These are phyloP conservation scores for Phaeolepiota aurea DNA, from an alignment of 768 basidiomycete species.

Conservation along the genomic window DNA sequence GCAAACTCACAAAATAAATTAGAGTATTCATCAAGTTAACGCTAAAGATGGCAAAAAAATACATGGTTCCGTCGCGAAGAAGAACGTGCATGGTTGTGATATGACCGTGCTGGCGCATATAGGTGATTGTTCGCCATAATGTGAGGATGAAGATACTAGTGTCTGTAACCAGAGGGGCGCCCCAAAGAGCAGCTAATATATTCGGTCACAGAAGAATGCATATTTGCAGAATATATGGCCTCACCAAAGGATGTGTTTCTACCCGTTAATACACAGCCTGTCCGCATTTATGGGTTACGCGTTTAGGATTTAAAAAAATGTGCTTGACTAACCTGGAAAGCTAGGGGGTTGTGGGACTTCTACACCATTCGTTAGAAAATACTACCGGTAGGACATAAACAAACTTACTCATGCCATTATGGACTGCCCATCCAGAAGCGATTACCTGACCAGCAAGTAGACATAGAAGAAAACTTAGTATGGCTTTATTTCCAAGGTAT, in stretches of 20 bases:
- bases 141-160: conserved; percentile 13
- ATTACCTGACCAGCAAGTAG: conserved; percentile 12
- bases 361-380: not conserved
- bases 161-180: conserved; percentile 13
- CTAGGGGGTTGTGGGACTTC: conserved; percentile 12
- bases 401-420: conserved; percentile 14
- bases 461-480: conserved; percentile 10
- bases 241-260: conserved; percentile 12
- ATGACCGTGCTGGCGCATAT: conserved; percentile 10
- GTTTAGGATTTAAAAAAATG: not conserved
- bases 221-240: not conserved
- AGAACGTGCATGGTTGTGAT: conserved; percentile 12
- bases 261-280: conserved; percentile 14
- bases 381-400: not conserved
- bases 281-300: not conserved
- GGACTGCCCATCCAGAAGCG: conserved; percentile 11
- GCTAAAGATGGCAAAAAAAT: conserved; percentile 13
- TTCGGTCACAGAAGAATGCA: not conserved
- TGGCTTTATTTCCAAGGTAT: conserved; percentile 11
- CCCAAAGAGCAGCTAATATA: conserved; percentile 13
- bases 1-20: conserved; percentile 13
- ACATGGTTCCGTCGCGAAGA: conserved; percentile 14
- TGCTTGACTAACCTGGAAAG: conserved; percentile 9
- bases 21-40: conserved; percentile 16
- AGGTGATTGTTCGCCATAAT: conserved; percentile 9